Conservation (phyloP, 2,329 filamentous ascomycete species). For the Penicillium sp. region DNA sequence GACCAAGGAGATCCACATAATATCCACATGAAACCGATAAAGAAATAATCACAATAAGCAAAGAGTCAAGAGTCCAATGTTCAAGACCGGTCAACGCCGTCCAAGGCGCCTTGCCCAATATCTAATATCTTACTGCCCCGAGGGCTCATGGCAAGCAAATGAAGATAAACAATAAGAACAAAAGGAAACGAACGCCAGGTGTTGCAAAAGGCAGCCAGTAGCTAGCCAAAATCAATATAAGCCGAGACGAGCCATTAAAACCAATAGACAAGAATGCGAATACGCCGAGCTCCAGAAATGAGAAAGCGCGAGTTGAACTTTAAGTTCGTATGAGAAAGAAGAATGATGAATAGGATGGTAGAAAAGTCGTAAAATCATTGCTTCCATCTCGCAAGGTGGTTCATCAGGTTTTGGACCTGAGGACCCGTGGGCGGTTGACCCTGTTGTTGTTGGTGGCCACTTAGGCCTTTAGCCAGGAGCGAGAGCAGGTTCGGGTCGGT, state of each 20-base stretch:
- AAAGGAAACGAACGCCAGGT: constrained; percentile 16
- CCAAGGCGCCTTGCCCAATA: constrained; percentile 16
- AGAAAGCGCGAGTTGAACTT: constrained; percentile 19
- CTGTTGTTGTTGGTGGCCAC: constrained; percentile 37
- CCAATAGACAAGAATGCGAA: constrained; percentile 9
- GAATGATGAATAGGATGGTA: constrained; percentile 5
- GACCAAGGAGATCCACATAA: constrained; percentile 9
- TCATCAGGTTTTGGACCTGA: constrained; percentile 52
- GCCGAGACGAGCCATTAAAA: constrained; percentile 9
- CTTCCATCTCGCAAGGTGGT: constrained; percentile 50
- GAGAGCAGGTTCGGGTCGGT: constrained; percentile 41
- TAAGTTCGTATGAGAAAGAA: constrained; percentile 8
- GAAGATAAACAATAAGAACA: too few relatives aligned
- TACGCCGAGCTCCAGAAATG: constrained; percentile 25
- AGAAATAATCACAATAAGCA: constrained; percentile 10
- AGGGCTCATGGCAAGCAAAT: constrained; percentile 5
- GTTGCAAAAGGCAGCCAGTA: constrained; percentile 17
- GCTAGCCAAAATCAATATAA: constrained; percentile 16
- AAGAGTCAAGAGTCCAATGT: constrained; percentile 3
- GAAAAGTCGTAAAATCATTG: constrained; percentile 37
- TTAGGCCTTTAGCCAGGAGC: constrained; percentile 40
- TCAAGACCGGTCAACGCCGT: constrained; percentile 15
- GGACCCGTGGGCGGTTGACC: constrained; percentile 34
- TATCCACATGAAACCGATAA: constrained; percentile 14
- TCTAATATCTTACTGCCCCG: constrained; percentile 20